These are phyloP conservation scores for Dendryphion nanum DNA, from an alignment of 2,329 filamentous ascomycete genomes.

Conservation along the genomic window DNA sequence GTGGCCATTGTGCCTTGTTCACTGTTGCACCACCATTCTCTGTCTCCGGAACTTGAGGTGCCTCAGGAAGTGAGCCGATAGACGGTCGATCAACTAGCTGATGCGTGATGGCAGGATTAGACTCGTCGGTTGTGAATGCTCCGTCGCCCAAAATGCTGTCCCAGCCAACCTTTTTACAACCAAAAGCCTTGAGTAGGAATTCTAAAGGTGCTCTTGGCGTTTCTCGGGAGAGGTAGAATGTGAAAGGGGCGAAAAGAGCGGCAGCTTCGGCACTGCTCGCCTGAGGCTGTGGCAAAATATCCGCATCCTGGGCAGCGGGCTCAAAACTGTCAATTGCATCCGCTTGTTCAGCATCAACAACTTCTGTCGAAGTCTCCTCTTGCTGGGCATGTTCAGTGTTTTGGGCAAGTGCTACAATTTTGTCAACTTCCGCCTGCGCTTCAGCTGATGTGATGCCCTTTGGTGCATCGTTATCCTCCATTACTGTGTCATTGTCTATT, in stretches of 20 bases:
- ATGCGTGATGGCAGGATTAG: conserved; percentile 87
- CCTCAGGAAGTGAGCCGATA: conserved; percentile 46
- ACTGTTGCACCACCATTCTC: conserved; percentile 54
- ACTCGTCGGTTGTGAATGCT: conserved; percentile 86
- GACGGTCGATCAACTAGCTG: conserved; percentile 91
- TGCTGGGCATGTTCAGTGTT: conserved; percentile 36
- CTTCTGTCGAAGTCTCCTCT: conserved; percentile 32
- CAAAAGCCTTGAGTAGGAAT: conserved; percentile 89
- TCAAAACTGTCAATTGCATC: conserved; percentile 85
- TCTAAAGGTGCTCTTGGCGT: conserved; percentile 87
- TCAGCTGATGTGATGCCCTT: conserved; percentile 36
- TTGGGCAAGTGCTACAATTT: conserved; percentile 34
- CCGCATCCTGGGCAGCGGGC: conserved; percentile 77
- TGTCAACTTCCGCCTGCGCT: conserved; percentile 51
- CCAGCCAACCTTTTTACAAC: conserved; percentile 95
- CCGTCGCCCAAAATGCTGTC: conserved; percentile 87
- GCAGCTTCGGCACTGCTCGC: conserved; percentile 64
- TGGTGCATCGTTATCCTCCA: conserved; percentile 18
- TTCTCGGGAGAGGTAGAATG: conserved; percentile 90
- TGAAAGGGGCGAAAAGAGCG: conserved; percentile 82
- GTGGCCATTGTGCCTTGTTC: conserved; percentile 50
- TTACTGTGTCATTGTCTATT: background rate
- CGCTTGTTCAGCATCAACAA: conserved; percentile 18
- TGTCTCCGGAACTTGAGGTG: conserved; percentile 44
- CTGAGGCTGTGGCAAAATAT: conserved; percentile 78